A percentile compares a stretch with the other conserved stretches of the same genome.
These are phyloP conservation scores for Phytophthora nicotianae DNA, from an alignment of 352 stramenopile species.

Conservation along the genomic window DNA sequence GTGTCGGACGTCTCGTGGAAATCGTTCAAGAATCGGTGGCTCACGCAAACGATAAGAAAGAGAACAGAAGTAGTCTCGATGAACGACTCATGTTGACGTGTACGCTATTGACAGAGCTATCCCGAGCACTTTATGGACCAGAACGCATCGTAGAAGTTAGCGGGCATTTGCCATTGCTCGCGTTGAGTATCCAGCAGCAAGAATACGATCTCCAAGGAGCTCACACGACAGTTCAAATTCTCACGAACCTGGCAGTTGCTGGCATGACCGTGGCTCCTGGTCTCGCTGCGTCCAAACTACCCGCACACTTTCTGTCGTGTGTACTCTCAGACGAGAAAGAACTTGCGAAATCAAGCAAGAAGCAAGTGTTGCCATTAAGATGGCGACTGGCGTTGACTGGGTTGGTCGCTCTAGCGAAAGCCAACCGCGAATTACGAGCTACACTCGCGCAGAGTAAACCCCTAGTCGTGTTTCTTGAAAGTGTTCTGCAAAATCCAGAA, in stretches of 20 bases:
- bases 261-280: conserved; percentile 25
- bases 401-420: conserved; percentile 46
- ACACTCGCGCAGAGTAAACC: conserved; percentile 29
- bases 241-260: conserved; percentile 49
- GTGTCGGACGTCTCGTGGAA: conserved; percentile 47
- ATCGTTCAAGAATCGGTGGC: conserved; percentile 48
- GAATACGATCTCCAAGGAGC: conserved; percentile 25
- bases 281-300: conserved; percentile 49
- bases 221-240: conserved; percentile 50
- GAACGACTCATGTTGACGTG: conserved; percentile 50
- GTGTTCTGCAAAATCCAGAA: conserved; percentile 7
- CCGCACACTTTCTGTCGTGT: conserved; percentile 52
- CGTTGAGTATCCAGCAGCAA: conserved; percentile 47
- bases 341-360: background rate
- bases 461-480: conserved; percentile 45
- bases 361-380: conserved; percentile 18
- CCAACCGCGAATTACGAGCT: conserved; percentile 36
- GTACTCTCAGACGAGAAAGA: conserved; percentile 26
- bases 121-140: conserved; percentile 33
- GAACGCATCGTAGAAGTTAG: conserved; percentile 44
- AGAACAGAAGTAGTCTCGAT: conserved; percentile 25
- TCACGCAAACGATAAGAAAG: conserved; percentile 15
- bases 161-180: conserved; percentile 47
- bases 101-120: conserved; percentile 53
- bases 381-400: conserved; percentile 35